A percentile compares a stretch with the other conserved stretches of the same genome.
Evolutionary conservation across 1,139 yeast genomes (phyloP).

Genomic region (Scheffersomyces stambukii): DNA sequence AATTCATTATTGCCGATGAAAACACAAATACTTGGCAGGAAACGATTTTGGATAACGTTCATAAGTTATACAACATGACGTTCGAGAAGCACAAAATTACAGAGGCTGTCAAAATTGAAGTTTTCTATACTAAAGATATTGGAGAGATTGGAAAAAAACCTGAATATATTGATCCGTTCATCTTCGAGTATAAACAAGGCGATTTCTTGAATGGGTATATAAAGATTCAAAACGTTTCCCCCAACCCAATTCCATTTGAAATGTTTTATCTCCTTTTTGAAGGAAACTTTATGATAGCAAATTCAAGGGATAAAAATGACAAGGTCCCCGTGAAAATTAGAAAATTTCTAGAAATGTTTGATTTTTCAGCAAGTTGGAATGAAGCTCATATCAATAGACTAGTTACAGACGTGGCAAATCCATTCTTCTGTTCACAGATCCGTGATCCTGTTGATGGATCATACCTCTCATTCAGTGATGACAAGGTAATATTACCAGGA

Average conservation of each 20-base stretch:
- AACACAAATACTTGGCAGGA: conserved; percentile 28
- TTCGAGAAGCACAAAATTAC: conserved; percentile 23
- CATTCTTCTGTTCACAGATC: conserved; percentile 13
- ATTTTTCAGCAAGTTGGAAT: conserved; percentile 39
- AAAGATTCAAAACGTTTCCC: conserved; percentile 23
- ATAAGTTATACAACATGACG: conserved; percentile 30
- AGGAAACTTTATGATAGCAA: conserved; percentile 24
- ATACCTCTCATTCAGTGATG: conserved; percentile 19
- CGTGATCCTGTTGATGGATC: conserved; percentile 29
- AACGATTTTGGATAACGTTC: conserved; percentile 37
- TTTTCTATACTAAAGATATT: conserved; percentile 35
- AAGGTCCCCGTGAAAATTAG: conserved; percentile 13
- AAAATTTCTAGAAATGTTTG: conserved; percentile 37
- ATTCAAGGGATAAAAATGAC: conserved; percentile 8
- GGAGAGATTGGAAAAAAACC: conserved; percentile 27
- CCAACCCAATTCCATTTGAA: conserved; percentile 29
- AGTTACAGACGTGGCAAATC: conserved; percentile 20
- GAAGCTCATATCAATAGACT: conserved; percentile 29
- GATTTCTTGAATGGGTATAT: conserved; percentile 39
- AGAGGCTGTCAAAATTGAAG: conserved; percentile 22
- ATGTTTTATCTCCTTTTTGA: conserved; percentile 42
- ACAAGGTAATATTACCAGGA: conserved; percentile 24
- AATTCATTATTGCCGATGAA: conserved; percentile 22
- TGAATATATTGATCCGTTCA: conserved; percentile 28
- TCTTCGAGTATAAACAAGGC: conserved; percentile 38